These are phyloP conservation scores for Fusarium bactridioides DNA, from an alignment of 2,329 filamentous ascomycete genomes.

Conservation along the genomic window DNA sequence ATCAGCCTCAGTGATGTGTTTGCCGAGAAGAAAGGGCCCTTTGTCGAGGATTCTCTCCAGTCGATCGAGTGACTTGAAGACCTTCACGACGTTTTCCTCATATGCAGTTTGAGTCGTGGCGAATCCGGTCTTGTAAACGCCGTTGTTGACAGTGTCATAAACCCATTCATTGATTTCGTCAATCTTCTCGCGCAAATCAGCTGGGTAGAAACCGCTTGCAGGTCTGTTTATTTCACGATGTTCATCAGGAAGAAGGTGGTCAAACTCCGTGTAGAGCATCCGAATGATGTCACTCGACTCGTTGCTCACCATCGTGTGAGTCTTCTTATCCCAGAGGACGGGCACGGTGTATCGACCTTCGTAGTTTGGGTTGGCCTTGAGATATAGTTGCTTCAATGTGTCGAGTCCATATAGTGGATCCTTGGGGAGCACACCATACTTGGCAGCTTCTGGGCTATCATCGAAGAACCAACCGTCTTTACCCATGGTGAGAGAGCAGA, in stretches of 20 bases:
- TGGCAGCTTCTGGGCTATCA: conserved; percentile 52
- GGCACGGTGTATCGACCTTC: conserved; percentile 77
- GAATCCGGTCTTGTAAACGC: conserved; percentile 67
- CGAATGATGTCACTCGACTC: conserved; percentile 85
- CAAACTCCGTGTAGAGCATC: conserved; percentile 81
- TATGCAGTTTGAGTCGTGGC: conserved; percentile 72
- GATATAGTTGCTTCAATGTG: conserved; percentile 75
- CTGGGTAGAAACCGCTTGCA: conserved; percentile 65
- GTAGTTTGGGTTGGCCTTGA: conserved; percentile 72
- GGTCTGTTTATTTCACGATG: conserved; percentile 60
- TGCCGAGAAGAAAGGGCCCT: conserved; percentile 68
- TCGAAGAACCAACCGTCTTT: conserved; percentile 63
- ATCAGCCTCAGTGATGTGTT: conserved; percentile 72
- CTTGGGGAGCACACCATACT: conserved; percentile 48
- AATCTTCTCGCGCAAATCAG: conserved; percentile 61
- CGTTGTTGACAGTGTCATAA: conserved; percentile 62
- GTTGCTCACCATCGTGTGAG: conserved; percentile 79
- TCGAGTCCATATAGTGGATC: conserved; percentile 72
- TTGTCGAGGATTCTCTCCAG: conserved; percentile 65
- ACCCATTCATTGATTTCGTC: conserved; percentile 74
- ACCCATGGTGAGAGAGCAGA: conserved; percentile 71
- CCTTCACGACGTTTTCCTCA: conserved; percentile 64
- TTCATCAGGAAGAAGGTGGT: conserved; percentile 62
- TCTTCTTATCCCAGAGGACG: conserved; percentile 73
- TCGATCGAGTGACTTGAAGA: conserved; percentile 71